These are phyloP conservation scores for Tephrocybe sp. DNA, from an alignment of 768 basidiomycete genomes.

Conservation along the genomic window DNA sequence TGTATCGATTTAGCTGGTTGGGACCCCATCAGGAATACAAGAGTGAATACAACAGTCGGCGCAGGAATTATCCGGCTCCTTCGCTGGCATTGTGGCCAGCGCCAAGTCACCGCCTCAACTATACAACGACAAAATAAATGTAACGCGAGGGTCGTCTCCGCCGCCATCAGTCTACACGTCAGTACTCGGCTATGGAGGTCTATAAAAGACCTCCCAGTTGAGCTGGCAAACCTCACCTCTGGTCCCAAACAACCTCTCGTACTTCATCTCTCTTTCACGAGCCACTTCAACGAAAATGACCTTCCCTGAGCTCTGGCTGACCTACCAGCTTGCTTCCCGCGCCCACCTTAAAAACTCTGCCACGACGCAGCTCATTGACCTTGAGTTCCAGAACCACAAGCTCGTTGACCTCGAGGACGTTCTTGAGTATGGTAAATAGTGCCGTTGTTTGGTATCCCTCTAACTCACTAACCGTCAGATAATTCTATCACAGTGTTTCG, in stretches of 20 bases:
- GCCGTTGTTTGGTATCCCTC: neutral
- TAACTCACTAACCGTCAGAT: slow-evolving; percentile 18
- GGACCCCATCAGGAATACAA: too few relatives aligned
- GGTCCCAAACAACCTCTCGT: neutral
- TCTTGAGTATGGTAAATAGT: slow-evolving; percentile 37
- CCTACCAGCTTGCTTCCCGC: slow-evolving; percentile 46
- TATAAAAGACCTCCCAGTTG: slow-evolving; percentile 15
- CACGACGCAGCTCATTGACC: slow-evolving; percentile 47
- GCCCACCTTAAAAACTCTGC: slow-evolving; percentile 30
- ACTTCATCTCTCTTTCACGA: neutral
- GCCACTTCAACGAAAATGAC: slow-evolving; percentile 13
- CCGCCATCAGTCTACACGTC: slow-evolving; percentile 5
- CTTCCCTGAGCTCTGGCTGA: slow-evolving; percentile 43
- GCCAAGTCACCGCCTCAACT: too few relatives aligned
- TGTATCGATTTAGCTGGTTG: too few relatives aligned
- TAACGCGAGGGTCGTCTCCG: neutral
- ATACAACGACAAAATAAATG: too few relatives aligned
- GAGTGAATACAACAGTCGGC: too few relatives aligned
- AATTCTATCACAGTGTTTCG: slow-evolving; percentile 29
- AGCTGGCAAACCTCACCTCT: neutral
- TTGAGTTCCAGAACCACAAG: slow-evolving; percentile 38
- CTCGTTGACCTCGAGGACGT: slow-evolving; percentile 47
- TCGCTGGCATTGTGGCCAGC: too few relatives aligned
- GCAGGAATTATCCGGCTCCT: too few relatives aligned
- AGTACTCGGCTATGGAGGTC: slow-evolving; percentile 6